These are phyloP conservation scores for Triangularia verruculosa DNA, from an alignment of 2,329 filamentous ascomycete genomes.

Conservation along the genomic window DNA sequence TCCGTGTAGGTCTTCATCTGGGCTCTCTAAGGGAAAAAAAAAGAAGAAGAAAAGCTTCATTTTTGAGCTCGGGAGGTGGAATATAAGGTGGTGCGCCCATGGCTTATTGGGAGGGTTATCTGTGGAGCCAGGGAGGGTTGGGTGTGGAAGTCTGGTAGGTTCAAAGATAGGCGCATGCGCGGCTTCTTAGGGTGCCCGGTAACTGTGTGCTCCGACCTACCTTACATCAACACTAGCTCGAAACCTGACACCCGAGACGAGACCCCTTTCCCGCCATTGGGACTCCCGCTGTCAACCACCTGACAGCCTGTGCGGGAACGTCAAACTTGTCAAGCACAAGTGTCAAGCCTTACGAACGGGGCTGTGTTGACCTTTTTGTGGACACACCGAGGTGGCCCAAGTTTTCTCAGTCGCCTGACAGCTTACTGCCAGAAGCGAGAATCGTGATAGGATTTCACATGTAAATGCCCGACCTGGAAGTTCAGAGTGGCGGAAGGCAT, in stretches of 20 bases:
- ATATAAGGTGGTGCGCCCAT: too few relatives aligned
- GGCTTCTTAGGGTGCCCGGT: too few relatives aligned
- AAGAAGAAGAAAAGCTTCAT: too few relatives aligned
- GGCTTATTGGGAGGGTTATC: too few relatives aligned
- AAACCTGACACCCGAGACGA: not conserved
- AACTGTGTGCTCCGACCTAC: not conserved
- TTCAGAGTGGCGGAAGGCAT: too few relatives aligned
- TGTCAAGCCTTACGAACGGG: not conserved
- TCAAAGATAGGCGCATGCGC: too few relatives aligned
- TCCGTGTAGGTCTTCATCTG: too few relatives aligned
- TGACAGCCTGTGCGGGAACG: not conserved
- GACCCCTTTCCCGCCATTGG: not conserved
- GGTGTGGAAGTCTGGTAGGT: too few relatives aligned
- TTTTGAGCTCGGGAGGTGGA: too few relatives aligned
- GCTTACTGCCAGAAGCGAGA: not conserved
- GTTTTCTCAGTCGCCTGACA: not conserved
- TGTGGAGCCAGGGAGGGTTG: too few relatives aligned
- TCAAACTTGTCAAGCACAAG: not conserved
- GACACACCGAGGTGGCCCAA: not conserved
- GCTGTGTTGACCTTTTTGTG: not conserved
- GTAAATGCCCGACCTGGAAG: not conserved
- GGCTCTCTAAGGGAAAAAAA: too few relatives aligned
- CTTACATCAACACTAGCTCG: not conserved
- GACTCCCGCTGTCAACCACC: not conserved
- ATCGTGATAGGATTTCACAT: not conserved